Evolutionary conservation across 305 asterid species (phyloP).

Genomic region (Fraxinus xanthoxyloides): DNA sequence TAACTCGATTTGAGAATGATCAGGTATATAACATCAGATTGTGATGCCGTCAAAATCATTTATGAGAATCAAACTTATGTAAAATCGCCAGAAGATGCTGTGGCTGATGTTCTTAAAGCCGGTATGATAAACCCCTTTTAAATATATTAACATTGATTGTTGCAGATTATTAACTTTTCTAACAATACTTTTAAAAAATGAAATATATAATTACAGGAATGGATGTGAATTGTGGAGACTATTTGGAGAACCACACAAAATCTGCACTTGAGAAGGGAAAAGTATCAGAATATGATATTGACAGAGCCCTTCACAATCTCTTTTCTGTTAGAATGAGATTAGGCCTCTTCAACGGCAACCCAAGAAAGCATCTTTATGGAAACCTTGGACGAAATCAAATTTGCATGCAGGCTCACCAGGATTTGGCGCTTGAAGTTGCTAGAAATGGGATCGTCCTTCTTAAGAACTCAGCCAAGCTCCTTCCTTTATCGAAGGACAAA

Average conservation of each 20-base stretch:
- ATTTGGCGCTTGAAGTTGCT: slow-evolving; percentile 55
- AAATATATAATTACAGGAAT: slow-evolving; percentile 33
- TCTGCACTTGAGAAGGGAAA: slow-evolving; percentile 49
- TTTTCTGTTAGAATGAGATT: slow-evolving; percentile 56
- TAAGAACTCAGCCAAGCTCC: slow-evolving; percentile 39
- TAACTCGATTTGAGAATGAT: slow-evolving; percentile 5
- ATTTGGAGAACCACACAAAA: slow-evolving; percentile 38
- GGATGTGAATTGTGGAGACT: slow-evolving; percentile 65
- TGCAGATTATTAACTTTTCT: neutral
- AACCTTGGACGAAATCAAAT: slow-evolving; percentile 36
- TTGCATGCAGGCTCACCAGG: slow-evolving; percentile 48
- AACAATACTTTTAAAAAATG: neutral
- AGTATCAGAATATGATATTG: slow-evolving; percentile 51
- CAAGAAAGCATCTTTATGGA: slow-evolving; percentile 34
- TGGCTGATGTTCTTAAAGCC: slow-evolving; percentile 69
- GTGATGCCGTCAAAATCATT: slow-evolving; percentile 65
- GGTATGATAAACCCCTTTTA: slow-evolving; percentile 32
- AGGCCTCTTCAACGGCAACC: slow-evolving; percentile 56
- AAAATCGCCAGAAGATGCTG: slow-evolving; percentile 57
- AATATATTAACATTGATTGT: neutral
- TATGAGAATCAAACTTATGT: slow-evolving; percentile 52
- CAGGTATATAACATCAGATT: slow-evolving; percentile 75
- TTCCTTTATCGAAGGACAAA: slow-evolving; percentile 45
- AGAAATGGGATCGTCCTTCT: slow-evolving; percentile 54
- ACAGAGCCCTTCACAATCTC: slow-evolving; percentile 55